Evolutionary conservation across 2,329 filamentous ascomycete species (phyloP), one percentile per base, ranked within the genome.

Genomic region (Cadophora sp.): DNA sequence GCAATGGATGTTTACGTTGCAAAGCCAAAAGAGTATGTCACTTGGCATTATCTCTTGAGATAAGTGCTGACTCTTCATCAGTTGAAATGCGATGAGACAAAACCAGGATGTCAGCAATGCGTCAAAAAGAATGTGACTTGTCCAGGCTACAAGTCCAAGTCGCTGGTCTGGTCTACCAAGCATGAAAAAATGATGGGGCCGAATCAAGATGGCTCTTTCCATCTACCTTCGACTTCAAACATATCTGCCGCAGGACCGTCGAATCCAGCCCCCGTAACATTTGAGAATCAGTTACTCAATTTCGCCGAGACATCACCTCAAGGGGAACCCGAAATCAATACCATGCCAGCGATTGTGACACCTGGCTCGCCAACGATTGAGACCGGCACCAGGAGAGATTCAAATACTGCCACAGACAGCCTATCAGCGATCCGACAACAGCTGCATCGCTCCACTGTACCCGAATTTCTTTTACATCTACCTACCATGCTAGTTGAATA

Each of bases 401-500:
- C 71, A 11, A 68, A 60, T 19, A 65, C 69, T 37, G 53, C 67
- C 4, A 74, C 71, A 12, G 73, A 76, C 60, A 75, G 73, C 64
- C 68, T 76, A 4, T 67, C 71, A 16, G 73, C 74, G 7, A 75
- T 76, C 62, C 72, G 73, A 4, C 73, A 76, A 64, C 73, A 76
- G 63, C 65, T 76, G 4, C 68, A 73, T 11, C 73, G 69, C 22
- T 75, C 73, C 16, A 74, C 69, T 1, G 74, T 76, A 0, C 73
- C 74, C 3, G 72, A 74, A 43, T 75, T 75, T 43, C 68, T 76
- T 2, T 60, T 74, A 11, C 73, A 75, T 62, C 64, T 75, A 22
- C 83, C 85, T 3, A 87, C 85, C 58, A 82, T 86, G 56, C 79
- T 90, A 19, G 84, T 89, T 11, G 86, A 89, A 59, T 87, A 89